These are phyloP conservation scores for Acanthochlamys bracteata DNA, from an alignment of 106 monocot species.

Conservation along the genomic window DNA sequence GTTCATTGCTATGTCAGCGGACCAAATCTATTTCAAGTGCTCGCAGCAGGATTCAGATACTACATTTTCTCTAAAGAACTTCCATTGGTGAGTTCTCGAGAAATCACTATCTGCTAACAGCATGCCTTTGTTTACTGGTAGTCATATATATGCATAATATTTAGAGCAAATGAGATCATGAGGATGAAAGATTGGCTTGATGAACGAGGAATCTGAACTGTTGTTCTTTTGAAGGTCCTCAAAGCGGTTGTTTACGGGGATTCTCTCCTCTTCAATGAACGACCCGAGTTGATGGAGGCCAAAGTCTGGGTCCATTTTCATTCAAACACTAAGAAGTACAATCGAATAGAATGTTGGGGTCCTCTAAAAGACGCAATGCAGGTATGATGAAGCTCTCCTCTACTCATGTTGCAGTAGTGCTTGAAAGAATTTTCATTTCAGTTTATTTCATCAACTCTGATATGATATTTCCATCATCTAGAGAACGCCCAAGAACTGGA, in stretches of 20 bases:
- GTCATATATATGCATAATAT: neutral
- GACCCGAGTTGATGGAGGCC: slow-evolving; percentile 72
- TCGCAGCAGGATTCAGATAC: slow-evolving; percentile 80
- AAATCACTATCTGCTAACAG: too few relatives aligned
- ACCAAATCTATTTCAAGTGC: slow-evolving; percentile 57
- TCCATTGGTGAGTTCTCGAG: slow-evolving; percentile 47
- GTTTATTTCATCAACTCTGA: neutral
- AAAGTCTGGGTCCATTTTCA: slow-evolving; percentile 84
- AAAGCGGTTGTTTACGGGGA: slow-evolving; percentile 92
- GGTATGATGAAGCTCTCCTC: slow-evolving; percentile 19
- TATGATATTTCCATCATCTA: slow-evolving; percentile 7
- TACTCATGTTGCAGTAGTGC: neutral
- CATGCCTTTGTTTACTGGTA: neutral
- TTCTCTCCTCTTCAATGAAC: slow-evolving; percentile 43
- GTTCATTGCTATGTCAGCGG: slow-evolving; percentile 94
- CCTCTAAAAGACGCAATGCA: slow-evolving; percentile 72
- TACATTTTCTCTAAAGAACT: slow-evolving; percentile 88
- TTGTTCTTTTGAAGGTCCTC: slow-evolving; percentile 35
- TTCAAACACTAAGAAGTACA: slow-evolving; percentile 63
- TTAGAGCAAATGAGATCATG: neutral
- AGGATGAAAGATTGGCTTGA: neutral
- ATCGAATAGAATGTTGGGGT: slow-evolving; percentile 89
- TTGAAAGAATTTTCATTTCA: neutral
- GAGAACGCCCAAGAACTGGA: slow-evolving; percentile 37
- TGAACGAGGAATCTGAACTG: too few relatives aligned